Evolutionary conservation across 2,329 filamentous ascomycete genomes (phyloP).

Genomic region (Epicoccum sorghinum): DNA sequence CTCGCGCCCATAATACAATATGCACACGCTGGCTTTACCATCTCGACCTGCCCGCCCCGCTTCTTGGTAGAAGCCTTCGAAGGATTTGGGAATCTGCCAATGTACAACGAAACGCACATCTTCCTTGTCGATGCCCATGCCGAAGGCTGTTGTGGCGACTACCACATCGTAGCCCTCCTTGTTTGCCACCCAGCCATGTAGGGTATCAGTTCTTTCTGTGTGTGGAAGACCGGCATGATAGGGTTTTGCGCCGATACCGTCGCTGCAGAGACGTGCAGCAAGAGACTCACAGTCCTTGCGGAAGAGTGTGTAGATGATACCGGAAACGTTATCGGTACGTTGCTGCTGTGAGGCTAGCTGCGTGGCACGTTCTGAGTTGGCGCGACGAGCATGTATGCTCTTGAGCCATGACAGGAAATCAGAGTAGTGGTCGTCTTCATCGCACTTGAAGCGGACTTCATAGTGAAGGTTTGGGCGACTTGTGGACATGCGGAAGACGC

Average conservation of each 20-base stretch:
- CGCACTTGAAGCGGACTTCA: conserved; percentile 82
- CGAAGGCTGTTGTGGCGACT: conserved; percentile 93
- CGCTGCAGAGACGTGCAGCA: conserved; percentile 67
- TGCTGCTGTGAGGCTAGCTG: conserved; percentile 61
- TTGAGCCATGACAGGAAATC: conserved; percentile 80
- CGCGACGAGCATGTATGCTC: conserved; percentile 72
- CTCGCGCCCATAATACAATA: conserved; percentile 89
- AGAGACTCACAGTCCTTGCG: conserved; percentile 76
- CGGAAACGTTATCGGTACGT: conserved; percentile 69
- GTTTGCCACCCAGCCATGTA: conserved; percentile 74
- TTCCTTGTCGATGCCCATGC: conserved; percentile 97
- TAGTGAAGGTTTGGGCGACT: conserved; percentile 86
- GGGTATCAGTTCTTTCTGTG: conserved; percentile 70
- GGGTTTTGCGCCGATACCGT: conserved; percentile 75
- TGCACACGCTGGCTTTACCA: conserved; percentile 83
- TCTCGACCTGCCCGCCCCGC: conserved; percentile 90
- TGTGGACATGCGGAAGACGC: conserved; percentile 82
- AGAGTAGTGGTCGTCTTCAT: conserved; percentile 74
- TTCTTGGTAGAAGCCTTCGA: conserved; percentile 96
- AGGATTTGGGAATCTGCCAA: conserved; percentile 91
- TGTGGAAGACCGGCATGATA: conserved; percentile 74
- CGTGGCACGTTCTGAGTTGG: conserved; percentile 59
- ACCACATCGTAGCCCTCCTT: conserved; percentile 84
- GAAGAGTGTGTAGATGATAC: conserved; percentile 81
- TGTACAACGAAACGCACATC: conserved; percentile 94